Base-by-base conservation (phyloP, 2,329 filamentous ascomycete species). In the Lachnellula cervina region DNA sequence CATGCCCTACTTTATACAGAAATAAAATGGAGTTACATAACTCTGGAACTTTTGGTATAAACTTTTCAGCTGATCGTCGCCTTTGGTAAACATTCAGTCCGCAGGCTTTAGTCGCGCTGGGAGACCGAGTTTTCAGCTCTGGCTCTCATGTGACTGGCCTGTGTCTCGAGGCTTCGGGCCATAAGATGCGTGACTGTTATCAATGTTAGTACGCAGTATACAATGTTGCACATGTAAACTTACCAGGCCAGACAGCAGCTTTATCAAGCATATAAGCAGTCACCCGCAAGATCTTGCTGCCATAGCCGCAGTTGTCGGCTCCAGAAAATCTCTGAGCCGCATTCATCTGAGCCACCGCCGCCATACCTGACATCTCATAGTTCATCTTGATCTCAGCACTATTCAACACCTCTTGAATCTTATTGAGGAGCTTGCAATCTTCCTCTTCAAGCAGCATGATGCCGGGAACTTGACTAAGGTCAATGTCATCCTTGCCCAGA, bases 391-490 rank as follows among this genome's bases (percentile, higher is more conserved):
- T 77, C 70, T 96, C 90, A 9, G 90, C 85, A 59, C 83, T 87
- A 37, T 80, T 76, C 42, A 97, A 74, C 9, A 97, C 87, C 60
- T 90, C 87, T 62, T 88, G 82, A 23, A 97, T 84, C 73, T 95
- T 96, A 45, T 82, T 79, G 6, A 97, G 75, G 2, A 97, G 77
- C 71, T 93, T 93, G 62, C 88, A 81, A 63, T 99, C 93, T 68
- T 97, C 93, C 17, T 94, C 89, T 66, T 97, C 92, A 1, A 97
- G 78, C 4, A 97, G 80, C 83, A 97, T 90, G 55, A 96, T 88
- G 2, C 87, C 90, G 2, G 91, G 90, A 7, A 96, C 88, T 63
- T 92, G 86, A 0, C 79, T 77, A 51, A 90, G 80, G 65, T 97
- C 90, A 35, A 94, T 82, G 0, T 88, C 81, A 60, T 96, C 89